Base-by-base conservation (phyloP, 116 monocot species). In the Phalaenopsis hybrid region DNA sequence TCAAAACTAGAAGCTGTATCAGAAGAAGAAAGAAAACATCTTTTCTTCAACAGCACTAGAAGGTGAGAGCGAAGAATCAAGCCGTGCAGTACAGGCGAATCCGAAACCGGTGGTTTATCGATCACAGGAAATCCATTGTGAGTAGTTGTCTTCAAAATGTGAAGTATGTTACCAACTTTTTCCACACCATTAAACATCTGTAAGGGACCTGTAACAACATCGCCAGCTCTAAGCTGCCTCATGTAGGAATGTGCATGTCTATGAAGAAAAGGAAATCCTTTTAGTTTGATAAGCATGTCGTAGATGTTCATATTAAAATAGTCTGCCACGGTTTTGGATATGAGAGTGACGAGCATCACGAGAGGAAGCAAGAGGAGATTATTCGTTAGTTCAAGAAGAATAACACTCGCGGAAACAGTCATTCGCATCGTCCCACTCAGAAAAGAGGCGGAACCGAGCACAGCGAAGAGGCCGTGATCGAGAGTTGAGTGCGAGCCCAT, bases 81-180 rank as follows among this genome's bases (percentile, higher is more conserved):
- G 51, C 97, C 97, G 50, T 80, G 86, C 11, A 97, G 84, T 34
- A 84, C 81, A 20, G 89, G 83, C 33, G 86, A 85, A 52, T 82
- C 69, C 6, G 96, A 88, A 55, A 86, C 85, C 4, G 91, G 89
- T 44, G 86, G 85, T 44, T 91, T 86, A 81, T 97, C 92, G 13
- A 97, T 79, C 18, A 97, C 97, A 31, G 97, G 97, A 80, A 97
- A 97, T 25, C 90, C 97, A 76, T 97, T 85, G 78, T 97, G 97
- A 21, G 86, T 85, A 8, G 94, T 97, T 37, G 91, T 85, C 80
- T 76, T 90, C 15, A 97, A 81, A 45, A 88, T 85, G 73, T 91
- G 91, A 44, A 97, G 87, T 59, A 97, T 87, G 78, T 90, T 89
- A 13, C 93, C 85, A 11, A 97, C 91, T 76, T 92, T 90, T 79